Base-by-base conservation (phyloP, 805 yeast species). In the Cyberlindnera samutprakarnensis region DNA sequence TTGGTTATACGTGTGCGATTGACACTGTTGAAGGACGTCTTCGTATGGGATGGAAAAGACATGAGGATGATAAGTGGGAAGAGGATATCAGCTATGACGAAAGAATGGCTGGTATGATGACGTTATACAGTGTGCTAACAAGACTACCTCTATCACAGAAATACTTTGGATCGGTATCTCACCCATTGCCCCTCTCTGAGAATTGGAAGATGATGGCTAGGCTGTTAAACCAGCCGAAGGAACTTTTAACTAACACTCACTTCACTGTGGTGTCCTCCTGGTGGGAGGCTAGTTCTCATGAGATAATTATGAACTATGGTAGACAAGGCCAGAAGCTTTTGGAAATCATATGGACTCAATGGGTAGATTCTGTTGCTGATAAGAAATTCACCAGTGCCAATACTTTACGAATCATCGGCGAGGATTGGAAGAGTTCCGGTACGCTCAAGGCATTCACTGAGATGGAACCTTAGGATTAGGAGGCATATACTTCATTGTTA, bases 11-110 rank as follows among this genome's bases (percentile, higher is more conserved):
- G 1, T 79, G 94, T 47, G 36, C 69, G 2, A 72, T 82, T 18
- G 85, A 79, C 33, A 81, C 95, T 0, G 95, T 78, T 42, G 80
- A 78, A 43, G 96, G 95, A 4, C 65, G 95, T 35, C 36, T 56
- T 12, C 64, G 78, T 30, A 87, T 90, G 96, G 98, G 96, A 3
- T 90, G 92, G 86, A 78, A 76, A 43, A 61, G 82, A 27, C 62
- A 52, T 23, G 61, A 56, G 11, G 46, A 47, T n/a, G 32, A 20
- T 12, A 58, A 53, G 37, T 64, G 64, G 66, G 71, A 66, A 47
- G 72, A 72, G 18, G 81, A 78, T 17, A 68, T 70, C 2, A 70
- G 74, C 38, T 87, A 92, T 48, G 78, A 78, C 49, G 97, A 90
- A 57, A 63, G 98, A 33, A 71, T 92, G 46, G 73, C 83, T 9